A percentile compares a stretch with the other conserved stretches of the same genome.
phyloP scores from a whole-genome alignment of 2,329 filamentous ascomycete species.

The Hirsutella minnesotensis region DNA sequence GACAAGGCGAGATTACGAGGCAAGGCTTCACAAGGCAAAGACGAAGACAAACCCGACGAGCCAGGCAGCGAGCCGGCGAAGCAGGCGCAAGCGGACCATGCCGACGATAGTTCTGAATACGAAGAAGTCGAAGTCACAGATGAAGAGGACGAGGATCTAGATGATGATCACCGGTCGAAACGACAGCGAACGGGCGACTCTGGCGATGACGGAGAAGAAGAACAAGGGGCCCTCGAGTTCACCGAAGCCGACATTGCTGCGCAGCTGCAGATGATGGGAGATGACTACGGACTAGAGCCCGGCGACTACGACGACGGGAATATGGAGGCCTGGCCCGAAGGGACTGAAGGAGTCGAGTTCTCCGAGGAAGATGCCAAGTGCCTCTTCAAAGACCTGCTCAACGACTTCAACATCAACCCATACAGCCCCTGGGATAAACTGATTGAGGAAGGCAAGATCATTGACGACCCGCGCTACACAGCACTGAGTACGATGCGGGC shows the following conservation, averaged over 20 bases:
- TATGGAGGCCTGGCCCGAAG: slow-evolving; percentile 54
- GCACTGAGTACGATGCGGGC: slow-evolving; percentile 69
- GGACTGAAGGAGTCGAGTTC: slow-evolving; percentile 56
- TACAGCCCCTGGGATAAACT: slow-evolving; percentile 88
- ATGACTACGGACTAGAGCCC: slow-evolving; percentile 68
- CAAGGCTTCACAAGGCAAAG: slow-evolving; percentile 25
- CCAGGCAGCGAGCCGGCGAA: slow-evolving; percentile 5
- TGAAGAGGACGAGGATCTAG: slow-evolving; percentile 34
- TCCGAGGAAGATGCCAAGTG: slow-evolving; percentile 65
- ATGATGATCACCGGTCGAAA: slow-evolving; percentile 42
- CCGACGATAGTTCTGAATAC: slow-evolving; percentile 56
- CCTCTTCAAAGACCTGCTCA: slow-evolving; percentile 75
- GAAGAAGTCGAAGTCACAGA: slow-evolving; percentile 55
- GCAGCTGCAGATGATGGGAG: slow-evolving; percentile 81
- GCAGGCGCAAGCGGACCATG: slow-evolving; percentile 15
- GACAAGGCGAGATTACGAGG: slow-evolving; percentile 60
- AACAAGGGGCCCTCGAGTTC: slow-evolving; percentile 58
- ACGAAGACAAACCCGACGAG: neutral
- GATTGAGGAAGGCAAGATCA: slow-evolving; percentile 67
- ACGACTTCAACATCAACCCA: slow-evolving; percentile 72
- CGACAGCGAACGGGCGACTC: slow-evolving; percentile 41
- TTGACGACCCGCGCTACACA: slow-evolving; percentile 81
- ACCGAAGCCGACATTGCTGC: slow-evolving; percentile 90
- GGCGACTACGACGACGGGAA: slow-evolving; percentile 62
- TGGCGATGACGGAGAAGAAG: slow-evolving; percentile 38